phyloP scores from a whole-genome alignment of 257 asterid genomes.

The Solanum stenotomum region DNA sequence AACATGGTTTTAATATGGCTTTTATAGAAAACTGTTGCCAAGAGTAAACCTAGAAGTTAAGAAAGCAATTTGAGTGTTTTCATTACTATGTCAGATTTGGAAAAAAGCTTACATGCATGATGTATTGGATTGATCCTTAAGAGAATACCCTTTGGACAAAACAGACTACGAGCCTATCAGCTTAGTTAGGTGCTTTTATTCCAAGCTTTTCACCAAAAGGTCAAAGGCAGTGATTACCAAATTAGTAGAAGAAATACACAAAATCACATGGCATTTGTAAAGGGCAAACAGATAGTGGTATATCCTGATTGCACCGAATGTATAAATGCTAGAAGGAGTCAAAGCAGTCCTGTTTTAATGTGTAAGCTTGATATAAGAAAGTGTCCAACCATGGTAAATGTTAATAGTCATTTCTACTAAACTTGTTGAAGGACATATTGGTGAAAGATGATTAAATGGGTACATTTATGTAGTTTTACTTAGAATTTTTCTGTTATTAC shows the following conservation, averaged over 20 bases:
- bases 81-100: not conserved
- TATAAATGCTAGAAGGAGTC: not conserved
- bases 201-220: not conserved
- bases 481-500: not conserved
- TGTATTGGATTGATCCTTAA: not conserved
- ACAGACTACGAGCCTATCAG: not conserved
- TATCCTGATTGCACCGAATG: not conserved
- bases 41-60: not conserved
- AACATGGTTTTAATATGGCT: not conserved
- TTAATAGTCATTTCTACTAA: not conserved
- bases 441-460: not conserved
- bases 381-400: not conserved
- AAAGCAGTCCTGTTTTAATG: not conserved
- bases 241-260: not conserved
- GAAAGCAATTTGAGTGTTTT: not conserved
- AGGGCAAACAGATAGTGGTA: not conserved
- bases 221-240: not conserved
- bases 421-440: not conserved
- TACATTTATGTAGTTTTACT: not conserved
- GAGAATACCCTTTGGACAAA: not conserved
- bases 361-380: not conserved
- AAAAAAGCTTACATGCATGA: not conserved
- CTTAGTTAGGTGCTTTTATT: not conserved
- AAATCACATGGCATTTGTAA: not conserved
- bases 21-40: not conserved